Evolutionary conservation across 768 basidiomycete species (phyloP), one percentile per base, ranked within the genome.

Genomic region (Megacollybia marginata): DNA sequence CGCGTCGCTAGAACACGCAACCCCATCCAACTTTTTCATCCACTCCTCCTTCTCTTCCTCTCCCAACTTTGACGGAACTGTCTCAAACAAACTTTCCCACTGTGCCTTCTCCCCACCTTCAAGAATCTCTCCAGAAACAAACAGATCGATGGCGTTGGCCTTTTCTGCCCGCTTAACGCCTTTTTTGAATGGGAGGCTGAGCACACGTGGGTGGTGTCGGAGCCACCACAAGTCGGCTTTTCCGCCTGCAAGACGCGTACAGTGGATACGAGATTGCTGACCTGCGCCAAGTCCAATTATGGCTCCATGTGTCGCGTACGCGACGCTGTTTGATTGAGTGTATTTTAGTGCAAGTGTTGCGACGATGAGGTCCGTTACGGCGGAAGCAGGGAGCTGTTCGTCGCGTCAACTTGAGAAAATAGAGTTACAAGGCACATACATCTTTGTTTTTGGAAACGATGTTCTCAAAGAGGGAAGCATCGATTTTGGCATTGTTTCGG

Each of bases 141-240:
- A 98, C 23, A 98, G 77, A 64, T 98, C 95, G 59, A 97, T 97
- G 34, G 93, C 96, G 68, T 98, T 98, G 32, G 95, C 92, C 68
- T 96, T 97, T 59, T 99, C 96, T 1, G 96, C 92, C 47, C 96
- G 85, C 76, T 98, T 98, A 57, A 91, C 85, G 40, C 94, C 94
- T 62, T 93, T 92, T 65, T 95, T 97, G 80, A 97, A 99, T 2
- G 95, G 90, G 19, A 99, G 80, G 4, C 78, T 74, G 54, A 97
- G 85, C 42, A 96, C 95, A 43, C 88, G 85, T 1, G 94, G 86
- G 69, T 98, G 93, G 72, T 98, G 93, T 11, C 96, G 85, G 49
- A 98, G 77, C 95, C 96, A 98, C 96, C 96, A 99, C 55, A 92
- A 78, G 69, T 99, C 96, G n/a, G 95, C 93, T 69, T 99, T 98